A percentile compares a stretch with the other conserved stretches of the same genome.
Evolutionary conservation across 495 filamentous ascomycete species (phyloP).

Genomic region (Neurospora sp.): DNA sequence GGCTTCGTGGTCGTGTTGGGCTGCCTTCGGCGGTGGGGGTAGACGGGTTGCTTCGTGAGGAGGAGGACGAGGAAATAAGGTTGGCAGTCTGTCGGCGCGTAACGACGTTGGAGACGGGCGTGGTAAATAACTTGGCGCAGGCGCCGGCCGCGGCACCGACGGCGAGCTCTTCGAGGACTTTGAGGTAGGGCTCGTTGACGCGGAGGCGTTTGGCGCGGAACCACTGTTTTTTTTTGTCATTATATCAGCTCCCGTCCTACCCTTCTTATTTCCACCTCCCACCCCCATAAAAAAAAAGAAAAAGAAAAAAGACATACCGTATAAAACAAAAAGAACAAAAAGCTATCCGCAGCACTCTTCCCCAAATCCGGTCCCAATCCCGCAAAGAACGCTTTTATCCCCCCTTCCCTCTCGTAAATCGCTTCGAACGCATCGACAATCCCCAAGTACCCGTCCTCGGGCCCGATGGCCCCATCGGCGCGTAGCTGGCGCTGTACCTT

Average conservation of each 20-base stretch:
- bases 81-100: slow-evolving; percentile 67
- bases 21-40: neutral
- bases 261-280: neutral
- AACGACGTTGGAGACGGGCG: slow-evolving; percentile 75
- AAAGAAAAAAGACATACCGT: slow-evolving; percentile 38
- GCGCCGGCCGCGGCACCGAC: slow-evolving; percentile 72
- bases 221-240: slow-evolving; percentile 13
- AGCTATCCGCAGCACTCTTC: slow-evolving; percentile 66
- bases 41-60: neutral
- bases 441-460: slow-evolving; percentile 41
- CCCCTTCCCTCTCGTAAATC: slow-evolving; percentile 66
- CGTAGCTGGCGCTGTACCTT: slow-evolving; percentile 66
- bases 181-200: slow-evolving; percentile 40
- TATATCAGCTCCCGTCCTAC: neutral
- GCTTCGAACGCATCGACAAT: slow-evolving; percentile 58
- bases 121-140: slow-evolving; percentile 67
- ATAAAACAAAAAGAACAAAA: slow-evolving; percentile 81
- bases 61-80: slow-evolving; percentile 17
- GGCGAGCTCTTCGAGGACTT: slow-evolving; percentile 61
- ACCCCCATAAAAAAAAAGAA: neutral
- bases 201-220: slow-evolving; percentile 46
- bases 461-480: slow-evolving; percentile 22
- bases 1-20: neutral
- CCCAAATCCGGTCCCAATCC: slow-evolving; percentile 62
- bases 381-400: slow-evolving; percentile 59